Percentiles rank a stretch among this genome's conserved stretches.
phyloP scores from a whole-genome alignment of 2,329 filamentous ascomycete genomes.

The Emergomyces pasteurianus region DNA sequence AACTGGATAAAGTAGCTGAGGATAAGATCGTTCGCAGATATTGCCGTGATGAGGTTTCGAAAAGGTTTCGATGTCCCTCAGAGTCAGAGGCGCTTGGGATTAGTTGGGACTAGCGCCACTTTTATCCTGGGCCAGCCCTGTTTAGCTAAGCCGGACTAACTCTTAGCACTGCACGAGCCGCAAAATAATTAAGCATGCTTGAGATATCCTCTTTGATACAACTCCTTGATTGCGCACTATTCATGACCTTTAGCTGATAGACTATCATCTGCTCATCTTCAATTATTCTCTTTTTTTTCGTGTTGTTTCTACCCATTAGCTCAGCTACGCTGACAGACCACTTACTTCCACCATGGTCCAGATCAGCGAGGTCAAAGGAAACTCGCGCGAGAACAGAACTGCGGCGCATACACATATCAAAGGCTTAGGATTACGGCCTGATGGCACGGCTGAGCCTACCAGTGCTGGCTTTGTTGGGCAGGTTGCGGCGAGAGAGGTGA shows the following conservation, averaged over 20 bases:
- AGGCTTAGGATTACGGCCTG: constrained; percentile 71
- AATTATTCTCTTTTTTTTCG: neutral
- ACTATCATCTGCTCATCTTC: neutral
- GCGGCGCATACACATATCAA: constrained; percentile 97
- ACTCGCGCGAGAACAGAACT: constrained; percentile 88
- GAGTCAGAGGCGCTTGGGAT: neutral
- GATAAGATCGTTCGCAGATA: neutral
- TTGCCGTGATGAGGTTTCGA: neutral
- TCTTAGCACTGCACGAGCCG: neutral
- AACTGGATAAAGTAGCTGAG: neutral
- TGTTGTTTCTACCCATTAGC: neutral
- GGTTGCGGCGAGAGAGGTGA: constrained; percentile 72
- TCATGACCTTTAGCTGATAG: neutral
- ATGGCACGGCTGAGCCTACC: constrained; percentile 74
- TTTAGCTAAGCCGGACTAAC: neutral
- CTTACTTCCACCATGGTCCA: constrained; percentile 54
- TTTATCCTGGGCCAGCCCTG: neutral
- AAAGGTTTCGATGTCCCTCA: no score
- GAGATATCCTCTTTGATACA: neutral
- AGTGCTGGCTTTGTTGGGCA: constrained; percentile 85
- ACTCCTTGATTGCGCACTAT: neutral
- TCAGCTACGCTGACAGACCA: neutral
- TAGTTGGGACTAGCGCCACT: neutral
- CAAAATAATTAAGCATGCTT: neutral
- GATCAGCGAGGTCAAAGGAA: constrained; percentile 90